Conservation (phyloP, 495 filamentous ascomycete species). For the Trichoderma reesei region DNA sequence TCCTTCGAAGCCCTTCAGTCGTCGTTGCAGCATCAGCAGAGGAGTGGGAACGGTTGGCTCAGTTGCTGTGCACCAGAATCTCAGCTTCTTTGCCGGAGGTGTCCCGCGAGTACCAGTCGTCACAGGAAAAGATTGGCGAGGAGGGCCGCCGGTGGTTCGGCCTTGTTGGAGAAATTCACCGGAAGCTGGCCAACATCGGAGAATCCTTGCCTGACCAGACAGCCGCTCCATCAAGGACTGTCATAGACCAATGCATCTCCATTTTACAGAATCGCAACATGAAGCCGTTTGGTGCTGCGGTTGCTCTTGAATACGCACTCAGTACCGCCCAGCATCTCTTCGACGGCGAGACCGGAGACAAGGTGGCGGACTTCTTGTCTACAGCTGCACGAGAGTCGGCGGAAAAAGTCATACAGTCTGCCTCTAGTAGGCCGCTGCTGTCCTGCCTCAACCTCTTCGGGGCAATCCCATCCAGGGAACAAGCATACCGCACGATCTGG, state of each 20-base stretch:
- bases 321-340: constrained; percentile 24
- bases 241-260: constrained; percentile 9
- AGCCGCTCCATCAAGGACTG: constrained; percentile 10
- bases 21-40: constrained; percentile 31
- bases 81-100: constrained; percentile 66
- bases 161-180: constrained; percentile 38
- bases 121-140: constrained; percentile 53
- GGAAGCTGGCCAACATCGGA: not conserved
- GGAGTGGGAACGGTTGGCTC: constrained; percentile 46
- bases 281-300: constrained; percentile 74
- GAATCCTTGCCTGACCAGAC: constrained; percentile 11
- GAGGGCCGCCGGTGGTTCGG: constrained; percentile 54
- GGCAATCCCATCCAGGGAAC: constrained; percentile 26
- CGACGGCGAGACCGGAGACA: constrained; percentile 6
- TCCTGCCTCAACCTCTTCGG: constrained; percentile 25
- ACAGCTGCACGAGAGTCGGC: constrained; percentile 15
- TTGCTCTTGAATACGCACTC: constrained; percentile 41
- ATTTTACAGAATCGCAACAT: constrained; percentile 50
- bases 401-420: constrained; percentile 23
- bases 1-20: constrained; percentile 5
- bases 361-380: constrained; percentile 18
- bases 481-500: constrained; percentile 26
- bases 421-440: constrained; percentile 22
- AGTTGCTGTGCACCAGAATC: constrained; percentile 49
- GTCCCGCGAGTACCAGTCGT: constrained; percentile 60